phyloP scores from a whole-genome alignment of 2,329 filamentous ascomycete genomes.

The Monilinia aucupariae region DNA sequence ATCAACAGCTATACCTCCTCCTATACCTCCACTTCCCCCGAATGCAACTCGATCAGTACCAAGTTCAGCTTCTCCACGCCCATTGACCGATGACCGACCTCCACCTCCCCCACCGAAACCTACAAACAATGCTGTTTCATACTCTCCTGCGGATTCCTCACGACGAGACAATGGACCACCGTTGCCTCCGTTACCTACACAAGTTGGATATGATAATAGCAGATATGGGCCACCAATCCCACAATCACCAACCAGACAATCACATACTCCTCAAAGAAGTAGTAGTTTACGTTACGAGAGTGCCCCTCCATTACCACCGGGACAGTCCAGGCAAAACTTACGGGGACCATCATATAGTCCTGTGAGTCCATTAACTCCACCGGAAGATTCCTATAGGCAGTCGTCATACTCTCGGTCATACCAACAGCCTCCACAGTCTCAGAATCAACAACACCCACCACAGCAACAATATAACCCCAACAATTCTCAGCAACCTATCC shows the following conservation, averaged over 20 bases:
- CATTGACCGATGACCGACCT: conserved; percentile 30
- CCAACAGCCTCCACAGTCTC: conserved; percentile 23
- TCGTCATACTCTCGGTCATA: conserved; percentile 25
- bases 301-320: conserved; percentile 32
- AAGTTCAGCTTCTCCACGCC: conserved; percentile 35
- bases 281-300: conserved; percentile 33
- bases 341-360: conserved; percentile 28
- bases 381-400: conserved; percentile 23
- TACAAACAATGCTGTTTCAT: conserved; percentile 20
- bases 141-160: conserved; percentile 20
- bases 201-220: conserved; percentile 20
- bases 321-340: conserved; percentile 27
- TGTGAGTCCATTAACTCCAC: conserved; percentile 29
- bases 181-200: conserved; percentile 33
- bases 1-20: conserved; percentile 49
- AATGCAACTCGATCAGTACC: conserved; percentile 49
- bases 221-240: conserved; percentile 27
- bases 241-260: conserved; percentile 19
- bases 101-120: conserved; percentile 36
- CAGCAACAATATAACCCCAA: conserved; percentile 16
- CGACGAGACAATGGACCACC: conserved; percentile 32
- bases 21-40: conserved; percentile 66
- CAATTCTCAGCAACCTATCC: conserved; percentile 18
- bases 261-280: conserved; percentile 33
- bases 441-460: conserved; percentile 17